Base-by-base conservation (phyloP, 1,284 basidiomycete species). In the Moesziomyces antarcticus region DNA sequence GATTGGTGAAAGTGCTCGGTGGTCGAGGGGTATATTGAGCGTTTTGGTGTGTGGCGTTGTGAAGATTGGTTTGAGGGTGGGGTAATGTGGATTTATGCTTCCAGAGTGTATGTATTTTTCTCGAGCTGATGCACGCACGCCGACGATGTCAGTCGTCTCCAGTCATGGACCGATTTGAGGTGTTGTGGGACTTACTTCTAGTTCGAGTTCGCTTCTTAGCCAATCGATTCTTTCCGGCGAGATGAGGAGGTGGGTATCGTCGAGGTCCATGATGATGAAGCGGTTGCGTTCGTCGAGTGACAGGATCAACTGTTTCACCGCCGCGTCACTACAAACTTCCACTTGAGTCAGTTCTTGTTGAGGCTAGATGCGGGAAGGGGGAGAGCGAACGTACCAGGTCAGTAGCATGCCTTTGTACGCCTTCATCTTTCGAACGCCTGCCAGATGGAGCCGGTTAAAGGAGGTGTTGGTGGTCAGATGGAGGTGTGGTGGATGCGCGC, bases 301-400 rank as follows among this genome's bases (percentile, higher is more conserved):
- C 41, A 94, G 87, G 27, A 94, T 87, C 57, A 94, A 93, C 82
- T 94, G 93, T 85, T 94, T 94, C 55, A 94, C 93, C 4, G 93
- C 93, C 6, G 92, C 89, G 82, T 94, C 93, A 80, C 93, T 93
- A 78, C 0, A 16, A 4, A 5, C 51, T 2, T 3, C 46, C 21
- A 45, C 14, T 18, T 6, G 21, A 3, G 40, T 18, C 25, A 40
- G 30, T 8, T 8, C 11, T 30, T 30, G 30, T n/a, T 30, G 22
- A 25, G 22, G 21, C 3, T 24, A 47, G 25, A 42, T 43, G 45
- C 43, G 56, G 48, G 44, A 56, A 50, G 22, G 21, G 52, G 43
- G 54, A 30, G 41, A 35, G 22, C 27, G 16, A 5, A 78, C 88
- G 75, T 70, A 91, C 91, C 91, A 92, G 74, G 89, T 91, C 55